Base-by-base conservation (phyloP, 257 asterid genomes). In the Gentiana straminea region DNA sequence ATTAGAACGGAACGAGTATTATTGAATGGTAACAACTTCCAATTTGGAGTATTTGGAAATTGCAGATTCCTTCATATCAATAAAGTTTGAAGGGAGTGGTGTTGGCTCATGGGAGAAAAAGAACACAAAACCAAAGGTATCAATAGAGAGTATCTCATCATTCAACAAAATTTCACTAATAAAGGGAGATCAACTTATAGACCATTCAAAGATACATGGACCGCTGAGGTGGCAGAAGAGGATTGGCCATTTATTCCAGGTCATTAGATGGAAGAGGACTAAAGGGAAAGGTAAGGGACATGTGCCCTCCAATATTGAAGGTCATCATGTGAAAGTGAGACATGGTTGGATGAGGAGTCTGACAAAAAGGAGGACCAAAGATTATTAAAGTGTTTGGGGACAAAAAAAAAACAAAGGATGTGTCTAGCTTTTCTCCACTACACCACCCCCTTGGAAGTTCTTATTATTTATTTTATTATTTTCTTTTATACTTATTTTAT, bases 41-140 rank as follows among this genome's bases (percentile, higher is more conserved):
- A 49, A 7, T 5, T 37, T 15, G 33, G 36, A 24, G 24, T 24
- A 24, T 24, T 35, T 60, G 37, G 15, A 15, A 8, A 48, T 44
- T 75, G 71, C 76, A 90, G 97, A 82, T 33, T 84, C 97, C n/a
- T 90, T 82, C 60, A 90, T 86, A 84, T 84, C 97, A 57, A 84
- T 90, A 58, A 86, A 86, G 72, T 86, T 90, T 69, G 97, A 75
- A 70, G 92, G 75, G 24, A 82, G 84, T 68, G 94, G 77, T 15
- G 46, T 41, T 41, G 57, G 64, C 12, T 67, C 80, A 47, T 75
- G 80, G 80, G 77, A 70, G 62, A 75, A 70, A 52, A 75, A 70
- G 57, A 62, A 34, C 6, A 51, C 57, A 38, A 61, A 63, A 33
- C 61, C 79, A 5, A 70, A 62, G 60, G 55, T 55, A 33, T 63